Percentiles rank a stretch among this genome's conserved stretches.
Evolutionary conservation across 495 filamentous ascomycete genomes (phyloP).

Genomic region (Geoglossum glabrum): DNA sequence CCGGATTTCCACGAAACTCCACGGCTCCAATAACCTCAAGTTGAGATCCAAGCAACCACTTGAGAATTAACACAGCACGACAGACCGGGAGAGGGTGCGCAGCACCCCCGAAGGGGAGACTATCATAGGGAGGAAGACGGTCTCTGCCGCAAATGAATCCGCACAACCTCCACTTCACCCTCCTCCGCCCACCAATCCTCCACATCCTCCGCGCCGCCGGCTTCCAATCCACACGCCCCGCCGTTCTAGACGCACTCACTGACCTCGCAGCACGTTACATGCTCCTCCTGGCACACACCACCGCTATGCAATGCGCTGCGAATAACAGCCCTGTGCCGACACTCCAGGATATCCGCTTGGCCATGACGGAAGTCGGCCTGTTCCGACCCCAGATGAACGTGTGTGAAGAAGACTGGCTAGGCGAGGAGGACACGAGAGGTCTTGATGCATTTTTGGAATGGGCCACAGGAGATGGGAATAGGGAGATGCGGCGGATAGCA

Average conservation of each 20-base stretch:
- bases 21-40: too few relatives aligned
- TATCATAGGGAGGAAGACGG: not conserved
- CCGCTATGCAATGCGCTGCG: conserved; percentile 33
- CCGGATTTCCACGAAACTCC: too few relatives aligned
- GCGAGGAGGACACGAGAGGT: conserved; percentile 52
- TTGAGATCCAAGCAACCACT: too few relatives aligned
- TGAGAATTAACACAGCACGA: too few relatives aligned
- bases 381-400: conserved; percentile 39
- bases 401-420: conserved; percentile 35
- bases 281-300: conserved; percentile 39
- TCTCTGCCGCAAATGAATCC: conserved; percentile 11
- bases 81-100: too few relatives aligned
- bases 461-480: conserved; percentile 44
- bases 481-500: conserved; percentile 52
- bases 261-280: conserved; percentile 61
- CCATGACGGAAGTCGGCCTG: conserved; percentile 53
- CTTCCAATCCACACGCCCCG: conserved; percentile 53
- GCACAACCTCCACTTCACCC: conserved; percentile 42
- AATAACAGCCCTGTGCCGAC: conserved; percentile 30
- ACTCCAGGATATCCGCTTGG: conserved; percentile 64
- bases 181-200: conserved; percentile 62
- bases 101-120: too few relatives aligned
- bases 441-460: conserved; percentile 54
- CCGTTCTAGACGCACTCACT: conserved; percentile 57
- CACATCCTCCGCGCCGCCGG: conserved; percentile 75